A percentile compares a stretch with the other conserved stretches of the same genome.
Evolutionary conservation across 2,329 filamentous ascomycete genomes (phyloP).

Genomic region (Cercospora sesami): DNA sequence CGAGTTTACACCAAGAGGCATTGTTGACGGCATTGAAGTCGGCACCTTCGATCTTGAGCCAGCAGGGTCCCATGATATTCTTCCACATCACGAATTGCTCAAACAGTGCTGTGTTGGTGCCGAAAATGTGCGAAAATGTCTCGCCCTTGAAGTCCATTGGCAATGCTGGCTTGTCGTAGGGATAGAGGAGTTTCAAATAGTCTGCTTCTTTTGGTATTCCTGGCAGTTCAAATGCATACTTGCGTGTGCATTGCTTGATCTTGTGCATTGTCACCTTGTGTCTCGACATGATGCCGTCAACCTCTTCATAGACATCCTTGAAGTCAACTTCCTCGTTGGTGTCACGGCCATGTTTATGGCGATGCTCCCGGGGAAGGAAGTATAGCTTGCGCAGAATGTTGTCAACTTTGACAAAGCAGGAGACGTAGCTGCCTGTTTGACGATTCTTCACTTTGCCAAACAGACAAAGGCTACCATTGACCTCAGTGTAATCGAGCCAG

Average conservation of each 20-base stretch:
- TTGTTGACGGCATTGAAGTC: conserved; percentile 85
- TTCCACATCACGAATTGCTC: conserved; percentile 99
- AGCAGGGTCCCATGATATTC: conserved; percentile 98
- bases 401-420: conserved; percentile 94
- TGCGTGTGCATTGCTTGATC: conserved; percentile 84
- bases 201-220: conserved; percentile 84
- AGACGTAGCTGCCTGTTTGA: conserved; percentile 73
- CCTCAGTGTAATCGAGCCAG: conserved; percentile 94
- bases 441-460: conserved; percentile 97
- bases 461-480: conserved; percentile 86
- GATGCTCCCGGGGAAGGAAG: conserved; percentile 77
- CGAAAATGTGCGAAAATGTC: conserved; percentile 93
- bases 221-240: conserved; percentile 92
- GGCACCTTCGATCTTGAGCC: conserved; percentile 85
- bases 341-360: conserved; percentile 60
- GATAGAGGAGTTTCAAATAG: conserved; percentile 94
- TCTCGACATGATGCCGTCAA: conserved; percentile 83
- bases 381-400: conserved; percentile 90
- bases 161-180: conserved; percentile 78
- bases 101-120: conserved; percentile 88
- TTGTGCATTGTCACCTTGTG: conserved; percentile 87
- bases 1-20: conserved; percentile 94
- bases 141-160: conserved; percentile 72
- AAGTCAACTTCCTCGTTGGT: conserved; percentile 80
- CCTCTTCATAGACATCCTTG: conserved; percentile 85